Evolutionary conservation across 306 rosid genomes (phyloP), one percentile per base, ranked within the genome.

Genomic region (Notholithocarpus densiflorus): DNA sequence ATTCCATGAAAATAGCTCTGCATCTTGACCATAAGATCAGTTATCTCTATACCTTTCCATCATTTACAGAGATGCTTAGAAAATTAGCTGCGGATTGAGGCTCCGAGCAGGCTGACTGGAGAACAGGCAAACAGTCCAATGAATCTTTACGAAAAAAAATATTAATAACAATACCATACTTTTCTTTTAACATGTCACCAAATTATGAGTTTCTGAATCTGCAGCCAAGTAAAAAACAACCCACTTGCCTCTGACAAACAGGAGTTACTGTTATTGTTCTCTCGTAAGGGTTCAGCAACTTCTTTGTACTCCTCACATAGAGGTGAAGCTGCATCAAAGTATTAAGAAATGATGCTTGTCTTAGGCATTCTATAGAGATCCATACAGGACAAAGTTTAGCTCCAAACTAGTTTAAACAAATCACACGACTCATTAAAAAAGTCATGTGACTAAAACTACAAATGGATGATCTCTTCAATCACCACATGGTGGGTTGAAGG

Each of bases 161-260:
- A 40, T 0, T 40, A 40, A 8, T 48, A 48, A 48, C 1, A 48
- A 48, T 48, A 48, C 10, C 27, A 56, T n/a, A 17, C 24, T 18
- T 52, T 9, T 4, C 15, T 29, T 74, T 74, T 56, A 23, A 51
- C 24, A 51, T 4, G 37, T 48, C 53, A 73, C 76, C 79, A 32
- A 70, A 52, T 1, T 19, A 15, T n/a, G 55, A 68, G 48, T 73
- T 21, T 74, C 54, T 77, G 17, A 69, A 23, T 37, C 18, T n/a
- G 43, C 72, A 82, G 23, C 29, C 20, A 3, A 56, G 6, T 34
- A 66, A 66, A 73, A 59, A 66, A 48, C 60, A 32, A 31, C 73
- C 45, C 62, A 71, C 83, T 85, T 81, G 83, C 79, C 85, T 86
- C 83, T 61, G 88, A 79, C 56, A 82, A 64, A 31, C 77, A 80